Percentiles rank a stretch among this genome's conserved stretches.
These are phyloP conservation scores for Holtermannia corniformis DNA, from an alignment of 768 basidiomycete species.

Conservation along the genomic window DNA sequence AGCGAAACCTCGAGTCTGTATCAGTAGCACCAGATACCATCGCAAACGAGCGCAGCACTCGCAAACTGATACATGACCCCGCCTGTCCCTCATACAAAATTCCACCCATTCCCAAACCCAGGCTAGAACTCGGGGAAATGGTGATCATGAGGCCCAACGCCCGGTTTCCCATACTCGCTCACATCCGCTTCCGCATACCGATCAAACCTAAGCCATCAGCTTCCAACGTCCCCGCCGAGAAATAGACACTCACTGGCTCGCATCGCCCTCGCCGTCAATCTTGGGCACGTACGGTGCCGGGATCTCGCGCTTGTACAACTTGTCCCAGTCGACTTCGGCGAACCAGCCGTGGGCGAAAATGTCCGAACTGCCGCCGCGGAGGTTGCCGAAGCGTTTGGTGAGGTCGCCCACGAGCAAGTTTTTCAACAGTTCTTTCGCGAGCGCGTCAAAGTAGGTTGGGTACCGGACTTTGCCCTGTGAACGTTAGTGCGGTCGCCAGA, in stretches of 20 bases:
- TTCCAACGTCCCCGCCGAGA: neutral
- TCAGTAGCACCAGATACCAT: neutral
- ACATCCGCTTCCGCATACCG: conserved; percentile 45
- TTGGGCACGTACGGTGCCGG: conserved; percentile 92
- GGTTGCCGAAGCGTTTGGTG: conserved; percentile 42
- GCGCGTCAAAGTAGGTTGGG: conserved; percentile 42
- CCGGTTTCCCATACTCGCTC: conserved; percentile 42
- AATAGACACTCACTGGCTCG: conserved; percentile 51
- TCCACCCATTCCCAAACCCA: too few species aligned
- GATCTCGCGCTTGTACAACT: conserved; percentile 71
- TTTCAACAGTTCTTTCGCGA: conserved; percentile 42
- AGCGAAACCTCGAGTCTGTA: too few species aligned
- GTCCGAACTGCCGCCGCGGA: conserved; percentile 40
- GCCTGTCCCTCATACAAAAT: neutral
- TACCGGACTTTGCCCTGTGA: conserved; percentile 43
- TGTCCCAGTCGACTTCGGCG: conserved; percentile 83
- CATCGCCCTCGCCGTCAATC: conserved; percentile 85
- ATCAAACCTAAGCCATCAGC: conserved; percentile 38
- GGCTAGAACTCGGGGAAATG: conserved; percentile 64
- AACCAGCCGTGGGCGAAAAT: conserved; percentile 51
- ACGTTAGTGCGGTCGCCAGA: conserved; percentile 6
- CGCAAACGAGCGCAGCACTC: neutral
- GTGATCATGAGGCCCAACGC: conserved; percentile 48
- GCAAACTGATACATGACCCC: neutral
- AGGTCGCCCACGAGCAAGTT: conserved; percentile 42